These are phyloP conservation scores for Serpula lacrymans DNA, from an alignment of 768 basidiomycete genomes.

Conservation along the genomic window DNA sequence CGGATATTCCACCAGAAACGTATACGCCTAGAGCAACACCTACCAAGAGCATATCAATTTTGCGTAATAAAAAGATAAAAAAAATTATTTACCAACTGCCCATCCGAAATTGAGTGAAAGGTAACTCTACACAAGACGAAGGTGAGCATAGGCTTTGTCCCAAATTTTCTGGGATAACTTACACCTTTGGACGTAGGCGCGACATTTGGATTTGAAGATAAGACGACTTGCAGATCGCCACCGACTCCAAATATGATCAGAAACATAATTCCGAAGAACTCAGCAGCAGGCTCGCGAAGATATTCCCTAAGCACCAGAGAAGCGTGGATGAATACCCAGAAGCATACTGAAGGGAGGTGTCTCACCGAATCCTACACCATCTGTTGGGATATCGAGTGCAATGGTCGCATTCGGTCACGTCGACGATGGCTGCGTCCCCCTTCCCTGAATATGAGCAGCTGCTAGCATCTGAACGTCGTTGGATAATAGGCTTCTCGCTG, in stretches of 20 bases:
- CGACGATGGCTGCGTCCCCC: conserved; percentile 7
- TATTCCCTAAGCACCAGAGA: conserved; percentile 29
- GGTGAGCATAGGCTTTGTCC: neutral
- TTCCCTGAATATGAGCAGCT: conserved; percentile 9
- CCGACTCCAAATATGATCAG: conserved; percentile 60
- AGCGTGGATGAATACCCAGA: neutral
- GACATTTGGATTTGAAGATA: conserved; percentile 45
- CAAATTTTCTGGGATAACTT: conserved; percentile 18
- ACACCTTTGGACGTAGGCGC: conserved; percentile 54
- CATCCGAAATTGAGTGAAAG: conserved; percentile 53
- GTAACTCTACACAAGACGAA: conserved; percentile 33
- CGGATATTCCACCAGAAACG: conserved; percentile 63
- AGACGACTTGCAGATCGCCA: conserved; percentile 52
- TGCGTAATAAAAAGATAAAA: conserved; percentile 4
- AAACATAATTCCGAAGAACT: conserved; percentile 58
- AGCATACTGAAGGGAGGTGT: neutral
- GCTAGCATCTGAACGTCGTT: conserved; percentile 18
- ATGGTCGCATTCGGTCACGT: conserved; percentile 28
- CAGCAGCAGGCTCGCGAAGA: conserved; percentile 59
- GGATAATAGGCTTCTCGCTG: conserved; percentile 12
- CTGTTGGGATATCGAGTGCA: conserved; percentile 43
- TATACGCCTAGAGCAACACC: conserved; percentile 66
- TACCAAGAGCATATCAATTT: conserved; percentile 19
- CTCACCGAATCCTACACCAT: conserved; percentile 57
- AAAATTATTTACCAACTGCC: conserved; percentile 37